These are phyloP conservation scores for Leonotis leonurus DNA, from an alignment of 257 asterid genomes.

Conservation along the genomic window DNA sequence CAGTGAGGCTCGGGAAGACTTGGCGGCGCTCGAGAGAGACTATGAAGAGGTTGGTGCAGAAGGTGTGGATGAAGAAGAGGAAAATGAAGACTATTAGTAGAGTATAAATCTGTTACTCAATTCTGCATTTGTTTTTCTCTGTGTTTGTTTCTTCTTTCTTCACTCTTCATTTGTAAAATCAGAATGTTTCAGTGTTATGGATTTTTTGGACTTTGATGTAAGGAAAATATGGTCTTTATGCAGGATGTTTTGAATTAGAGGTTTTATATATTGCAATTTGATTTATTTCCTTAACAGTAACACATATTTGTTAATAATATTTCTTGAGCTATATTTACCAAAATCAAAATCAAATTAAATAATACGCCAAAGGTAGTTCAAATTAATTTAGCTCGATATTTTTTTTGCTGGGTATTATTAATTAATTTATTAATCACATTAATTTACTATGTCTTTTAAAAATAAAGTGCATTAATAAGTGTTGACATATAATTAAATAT, in stretches of 20 bases:
- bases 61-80: conserved; percentile 77
- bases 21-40: conserved; percentile 85
- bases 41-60: conserved; percentile 92
- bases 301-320: no score
- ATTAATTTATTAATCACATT: no score
- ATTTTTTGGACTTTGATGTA: background rate
- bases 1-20: conserved; percentile 86
- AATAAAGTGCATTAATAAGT: no score
- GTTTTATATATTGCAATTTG: background rate
- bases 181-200: background rate
- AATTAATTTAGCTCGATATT: no score
- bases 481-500: no score
- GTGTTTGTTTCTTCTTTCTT: background rate
- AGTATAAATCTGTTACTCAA: background rate
- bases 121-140: conserved; percentile 11
- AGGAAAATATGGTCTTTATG: background rate
- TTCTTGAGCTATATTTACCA: no score
- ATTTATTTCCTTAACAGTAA: no score
- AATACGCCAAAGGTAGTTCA: no score
- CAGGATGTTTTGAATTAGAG: background rate
- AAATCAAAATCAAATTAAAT: no score
- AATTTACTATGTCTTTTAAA: no score
- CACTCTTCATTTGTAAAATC: background rate
- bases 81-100: conserved; percentile 53
- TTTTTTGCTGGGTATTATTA: no score